Evolutionary conservation across 352 stramenopile genomes (phyloP).

Genomic region (Phytophthora niederhauseri): DNA sequence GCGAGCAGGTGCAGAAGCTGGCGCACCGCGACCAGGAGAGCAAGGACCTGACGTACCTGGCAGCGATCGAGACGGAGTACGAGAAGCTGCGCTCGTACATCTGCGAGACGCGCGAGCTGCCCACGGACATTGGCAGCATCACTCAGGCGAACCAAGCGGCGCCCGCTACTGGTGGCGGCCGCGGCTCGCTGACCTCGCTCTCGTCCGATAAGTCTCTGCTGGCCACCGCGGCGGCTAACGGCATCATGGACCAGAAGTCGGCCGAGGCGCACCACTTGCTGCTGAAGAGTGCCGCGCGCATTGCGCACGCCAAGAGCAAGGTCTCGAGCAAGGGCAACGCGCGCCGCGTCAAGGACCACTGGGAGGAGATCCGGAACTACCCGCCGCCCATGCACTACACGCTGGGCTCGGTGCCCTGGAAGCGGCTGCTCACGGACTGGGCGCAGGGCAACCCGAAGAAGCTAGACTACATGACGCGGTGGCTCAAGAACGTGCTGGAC

Average conservation of each 20-base stretch:
- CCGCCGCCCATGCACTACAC: constrained; percentile 84
- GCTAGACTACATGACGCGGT: constrained; percentile 91
- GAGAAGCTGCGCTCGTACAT: constrained; percentile 84
- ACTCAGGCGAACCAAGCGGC: constrained; percentile 20
- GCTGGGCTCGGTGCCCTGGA: constrained; percentile 85
- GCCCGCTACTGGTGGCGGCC: constrained; percentile 17
- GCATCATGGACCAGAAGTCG: constrained; percentile 58
- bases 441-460: constrained; percentile 91
- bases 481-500: constrained; percentile 90
- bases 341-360: constrained; percentile 87
- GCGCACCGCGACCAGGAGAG: constrained; percentile 84
- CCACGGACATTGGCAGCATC: constrained; percentile 66
- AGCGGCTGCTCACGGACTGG: constrained; percentile 87
- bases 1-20: constrained; percentile 89
- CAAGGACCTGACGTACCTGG: constrained; percentile 86
- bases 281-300: constrained; percentile 69
- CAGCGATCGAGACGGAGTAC: constrained; percentile 82
- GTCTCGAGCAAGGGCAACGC: constrained; percentile 77
- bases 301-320: constrained; percentile 73
- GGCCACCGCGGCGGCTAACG: constrained; percentile 38
- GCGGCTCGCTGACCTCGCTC: constrained; percentile 42
- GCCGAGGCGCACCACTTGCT: constrained; percentile 72
- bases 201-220: constrained; percentile 49
- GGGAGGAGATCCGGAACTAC: constrained; percentile 90
- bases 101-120: constrained; percentile 78